Evolutionary conservation across 2,329 filamentous ascomycete genomes (phyloP).

Genomic region (Exophiala calicioides): DNA sequence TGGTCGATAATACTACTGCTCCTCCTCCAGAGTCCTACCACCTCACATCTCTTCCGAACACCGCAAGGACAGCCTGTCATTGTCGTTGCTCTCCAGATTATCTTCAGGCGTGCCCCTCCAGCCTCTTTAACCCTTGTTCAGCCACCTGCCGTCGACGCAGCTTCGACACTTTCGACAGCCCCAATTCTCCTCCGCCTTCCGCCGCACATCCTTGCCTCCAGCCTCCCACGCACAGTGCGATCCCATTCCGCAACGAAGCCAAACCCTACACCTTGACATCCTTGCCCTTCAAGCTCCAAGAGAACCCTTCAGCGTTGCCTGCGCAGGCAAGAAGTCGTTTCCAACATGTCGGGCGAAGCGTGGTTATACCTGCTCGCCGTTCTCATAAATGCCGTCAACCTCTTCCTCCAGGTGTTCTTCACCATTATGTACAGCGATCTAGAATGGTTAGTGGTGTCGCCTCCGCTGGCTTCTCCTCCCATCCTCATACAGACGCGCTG

Average conservation of each 20-base stretch:
- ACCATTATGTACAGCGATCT: conserved; percentile 99
- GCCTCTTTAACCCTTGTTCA: neutral
- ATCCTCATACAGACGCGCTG: neutral
- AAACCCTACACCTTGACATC: too few species aligned
- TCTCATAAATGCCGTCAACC: conserved; percentile 99
- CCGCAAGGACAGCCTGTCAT: conserved; percentile 10
- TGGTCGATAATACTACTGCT: neutral
- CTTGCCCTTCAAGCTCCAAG: neutral
- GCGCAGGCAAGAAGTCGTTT: conserved; percentile 13
- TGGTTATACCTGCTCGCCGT: conserved; percentile 98
- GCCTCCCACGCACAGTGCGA: too few species aligned
- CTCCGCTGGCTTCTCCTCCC: conserved; percentile 29
- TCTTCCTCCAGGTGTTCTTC: conserved; percentile 99
- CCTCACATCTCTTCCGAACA: conserved; percentile 1
- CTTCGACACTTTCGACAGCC: too few species aligned
- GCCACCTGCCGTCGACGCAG: too few species aligned
- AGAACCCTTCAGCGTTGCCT: conserved; percentile 1
- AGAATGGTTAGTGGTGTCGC: conserved; percentile 76
- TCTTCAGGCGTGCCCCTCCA: neutral
- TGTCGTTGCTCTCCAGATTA: neutral
- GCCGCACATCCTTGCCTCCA: too few species aligned
- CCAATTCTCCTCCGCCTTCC: neutral
- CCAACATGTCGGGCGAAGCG: conserved; percentile 90
- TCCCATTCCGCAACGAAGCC: too few species aligned
- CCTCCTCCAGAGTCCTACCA: conserved; percentile 1